Conservation (phyloP, 139 green algal genomes). For the Dunaliella sp. region DNA sequence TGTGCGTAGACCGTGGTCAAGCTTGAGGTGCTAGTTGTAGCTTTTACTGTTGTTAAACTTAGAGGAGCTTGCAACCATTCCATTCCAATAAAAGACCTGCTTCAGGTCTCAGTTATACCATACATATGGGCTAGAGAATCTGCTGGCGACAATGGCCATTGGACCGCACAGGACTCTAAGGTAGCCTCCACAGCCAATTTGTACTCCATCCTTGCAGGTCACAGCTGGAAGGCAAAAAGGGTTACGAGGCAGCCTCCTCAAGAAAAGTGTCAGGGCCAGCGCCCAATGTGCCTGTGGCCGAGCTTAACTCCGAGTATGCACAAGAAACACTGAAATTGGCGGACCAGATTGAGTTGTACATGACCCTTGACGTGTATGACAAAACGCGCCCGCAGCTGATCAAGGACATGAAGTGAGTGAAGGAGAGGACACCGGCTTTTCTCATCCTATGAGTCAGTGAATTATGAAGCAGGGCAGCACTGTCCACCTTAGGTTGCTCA, state of each 20-base stretch:
- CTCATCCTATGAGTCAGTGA: too few relatives aligned
- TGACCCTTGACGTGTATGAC: constrained; percentile 34
- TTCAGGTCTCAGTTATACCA: neutral
- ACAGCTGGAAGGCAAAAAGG: neutral
- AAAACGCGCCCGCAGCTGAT: constrained; percentile 41
- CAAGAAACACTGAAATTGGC: constrained; percentile 29
- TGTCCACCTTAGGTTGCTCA: too few relatives aligned
- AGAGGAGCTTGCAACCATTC: too few relatives aligned
- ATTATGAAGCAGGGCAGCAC: too few relatives aligned
- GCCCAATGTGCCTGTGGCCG: constrained; percentile 20
- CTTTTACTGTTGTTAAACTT: too few relatives aligned
- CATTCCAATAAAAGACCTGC: neutral
- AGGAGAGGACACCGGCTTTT: too few relatives aligned
- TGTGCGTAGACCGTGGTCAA: neutral
- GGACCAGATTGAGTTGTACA: constrained; percentile 30
- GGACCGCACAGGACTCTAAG: too few relatives aligned
- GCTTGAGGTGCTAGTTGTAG: neutral
- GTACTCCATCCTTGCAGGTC: neutral
- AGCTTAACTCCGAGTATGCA: constrained; percentile 38
- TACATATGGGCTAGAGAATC: neutral
- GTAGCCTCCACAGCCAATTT: neutral
- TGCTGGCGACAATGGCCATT: too few relatives aligned
- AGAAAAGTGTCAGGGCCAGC: neutral
- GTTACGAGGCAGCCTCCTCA: neutral
- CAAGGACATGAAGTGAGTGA: constrained; percentile 52